phyloP scores from a whole-genome alignment of 1,284 basidiomycete genomes.

The Marasmius sp. region DNA sequence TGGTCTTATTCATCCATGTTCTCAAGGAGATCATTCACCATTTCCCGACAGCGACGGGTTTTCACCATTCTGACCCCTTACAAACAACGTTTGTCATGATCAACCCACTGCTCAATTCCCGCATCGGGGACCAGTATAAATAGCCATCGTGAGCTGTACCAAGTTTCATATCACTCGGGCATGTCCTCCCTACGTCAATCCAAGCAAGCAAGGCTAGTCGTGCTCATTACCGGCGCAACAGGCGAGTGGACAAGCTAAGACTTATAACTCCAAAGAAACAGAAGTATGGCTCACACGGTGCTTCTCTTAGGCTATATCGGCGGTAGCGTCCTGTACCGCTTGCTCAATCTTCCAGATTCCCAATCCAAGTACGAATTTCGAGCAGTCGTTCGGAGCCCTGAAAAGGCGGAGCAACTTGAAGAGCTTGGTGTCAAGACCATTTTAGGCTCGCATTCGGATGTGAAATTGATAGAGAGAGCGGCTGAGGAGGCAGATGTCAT shows the following conservation, averaged over 20 bases:
- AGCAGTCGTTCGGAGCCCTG: conserved; percentile 35
- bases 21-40: too few relatives aligned
- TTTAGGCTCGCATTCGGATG: conserved; percentile 38
- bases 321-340: conserved; percentile 36
- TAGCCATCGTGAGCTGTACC: too few relatives aligned
- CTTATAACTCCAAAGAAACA: neutral
- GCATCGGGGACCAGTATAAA: too few relatives aligned
- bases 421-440: conserved; percentile 32
- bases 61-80: too few relatives aligned
- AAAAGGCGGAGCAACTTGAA: conserved; percentile 39
- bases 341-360: conserved; percentile 34
- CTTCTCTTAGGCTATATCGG: conserved; percentile 36
- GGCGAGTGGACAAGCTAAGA: neutral
- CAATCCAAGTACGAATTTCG: conserved; percentile 30
- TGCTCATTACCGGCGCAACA: neutral
- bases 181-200: too few relatives aligned
- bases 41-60: too few relatives aligned
- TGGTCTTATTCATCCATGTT: too few relatives aligned
- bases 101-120: too few relatives aligned
- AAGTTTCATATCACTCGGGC: too few relatives aligned
- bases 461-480: conserved; percentile 25
- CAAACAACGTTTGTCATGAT: too few relatives aligned
- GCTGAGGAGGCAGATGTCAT: conserved; percentile 31
- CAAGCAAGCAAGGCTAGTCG: neutral
- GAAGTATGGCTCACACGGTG: neutral